Base-by-base conservation (phyloP, 2,329 filamentous ascomycete genomes). In the Aschersonia sp. region DNA sequence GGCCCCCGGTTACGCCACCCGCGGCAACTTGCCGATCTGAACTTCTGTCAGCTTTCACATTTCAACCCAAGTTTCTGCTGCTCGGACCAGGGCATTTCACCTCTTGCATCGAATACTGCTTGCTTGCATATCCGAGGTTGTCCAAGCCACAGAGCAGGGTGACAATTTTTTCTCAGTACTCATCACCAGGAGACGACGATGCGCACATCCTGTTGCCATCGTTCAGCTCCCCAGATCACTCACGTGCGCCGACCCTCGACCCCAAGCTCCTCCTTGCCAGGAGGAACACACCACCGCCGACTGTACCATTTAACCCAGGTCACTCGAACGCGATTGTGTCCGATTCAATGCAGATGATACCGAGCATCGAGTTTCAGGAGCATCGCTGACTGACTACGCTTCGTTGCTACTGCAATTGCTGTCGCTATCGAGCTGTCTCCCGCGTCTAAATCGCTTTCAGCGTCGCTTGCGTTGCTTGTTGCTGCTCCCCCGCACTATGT, bases 401-500 rank as follows among this genome's bases (percentile, higher is more conserved):
- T 12, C 35, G 7, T 38, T 4, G 3, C 12, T 12, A 12, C 7
- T 12, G 35, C 35, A 12, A 38, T 12, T 12, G 7, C 7, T 12
- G 35, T 12, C 7, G 35, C 35, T 2, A 12, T 4, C 35, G 12
- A 38, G 29, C 45, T 42, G 30, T 30, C 35, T 45, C 31, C 9
- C 43, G 31, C 31, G 12, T 40, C 31, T 46, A 30, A n/a, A 10
- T 30, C 35, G n/a, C 35, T n/a, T 9, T 12, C 9, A 20, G 35
- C 10, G 41, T 45, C 30, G 45, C 31, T 41, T 38, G n/a, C 40
- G 31, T 43, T 30, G 3, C 38, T 6, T 30, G 35, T 20, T 29
- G 5, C 31, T 31, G 29, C 43, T 44, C 6, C 31, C 31, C 40
- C 46, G 40, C 47, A 44, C 44, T 41, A 50, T 50, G 48, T 50